Conservation (phyloP, 176 grass and related monocot species). For the Oryza glumipatula region DNA sequence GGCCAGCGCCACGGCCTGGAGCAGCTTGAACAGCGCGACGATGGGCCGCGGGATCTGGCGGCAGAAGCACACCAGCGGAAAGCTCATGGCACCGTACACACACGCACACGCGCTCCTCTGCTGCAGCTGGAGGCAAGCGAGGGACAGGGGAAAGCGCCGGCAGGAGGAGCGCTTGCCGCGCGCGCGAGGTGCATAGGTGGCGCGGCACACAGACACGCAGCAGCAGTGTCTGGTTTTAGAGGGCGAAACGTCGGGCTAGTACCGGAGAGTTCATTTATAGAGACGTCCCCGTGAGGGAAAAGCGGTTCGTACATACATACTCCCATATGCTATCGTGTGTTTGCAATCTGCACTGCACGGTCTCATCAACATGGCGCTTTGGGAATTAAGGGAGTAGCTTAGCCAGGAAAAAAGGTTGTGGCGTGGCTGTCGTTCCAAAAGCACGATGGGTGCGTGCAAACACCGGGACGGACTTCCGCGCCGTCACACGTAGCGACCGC, state of each 20-base stretch:
- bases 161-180: not conserved
- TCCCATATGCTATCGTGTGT: not conserved
- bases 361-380: not conserved
- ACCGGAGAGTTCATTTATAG: not conserved
- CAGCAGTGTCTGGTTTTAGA: not conserved
- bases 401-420: not conserved
- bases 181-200: not conserved
- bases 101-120: no score
- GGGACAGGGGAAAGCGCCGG: no score
- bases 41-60: conserved; percentile 59
- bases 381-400: not conserved
- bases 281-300: not conserved
- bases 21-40: conserved; percentile 53
- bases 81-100: conserved; percentile 46
- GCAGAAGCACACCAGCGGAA: conserved; percentile 72
- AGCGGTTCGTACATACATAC: not conserved
- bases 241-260: not conserved
- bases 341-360: not conserved
- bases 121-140: not conserved
- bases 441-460: not conserved
- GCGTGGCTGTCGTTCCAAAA: not conserved
- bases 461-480: not conserved
- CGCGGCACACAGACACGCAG: not conserved
- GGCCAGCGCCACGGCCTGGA: conserved; percentile 42
- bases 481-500: not conserved